phyloP scores from a whole-genome alignment of 2,329 filamentous ascomycete species.

The Tolypocladium cylindrosporum region DNA sequence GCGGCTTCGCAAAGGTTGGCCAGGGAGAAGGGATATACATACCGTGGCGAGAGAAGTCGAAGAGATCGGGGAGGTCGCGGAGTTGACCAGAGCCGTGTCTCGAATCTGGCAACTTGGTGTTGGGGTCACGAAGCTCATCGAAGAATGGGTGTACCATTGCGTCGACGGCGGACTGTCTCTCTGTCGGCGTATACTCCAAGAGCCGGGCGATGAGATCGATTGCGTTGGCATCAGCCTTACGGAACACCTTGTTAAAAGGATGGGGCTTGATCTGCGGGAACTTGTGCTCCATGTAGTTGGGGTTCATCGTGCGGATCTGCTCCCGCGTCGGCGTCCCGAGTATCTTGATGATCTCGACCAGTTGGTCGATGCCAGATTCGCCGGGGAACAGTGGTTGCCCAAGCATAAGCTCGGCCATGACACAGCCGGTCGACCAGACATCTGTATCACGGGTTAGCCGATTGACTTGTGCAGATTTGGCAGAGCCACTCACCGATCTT shows the following conservation, averaged over 20 bases:
- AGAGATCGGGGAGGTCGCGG: slow-evolving; percentile 77
- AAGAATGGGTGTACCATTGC: slow-evolving; percentile 99
- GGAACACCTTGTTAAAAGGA: slow-evolving; percentile 98
- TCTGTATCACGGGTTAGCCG: slow-evolving; percentile 47
- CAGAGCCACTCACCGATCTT: slow-evolving; percentile 80
- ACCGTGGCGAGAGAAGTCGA: slow-evolving; percentile 94
- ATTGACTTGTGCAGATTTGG: not conserved
- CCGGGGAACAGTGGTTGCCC: slow-evolving; percentile 96
- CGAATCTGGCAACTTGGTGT: slow-evolving; percentile 84
- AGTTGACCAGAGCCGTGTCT: slow-evolving; percentile 73
- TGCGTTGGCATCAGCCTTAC: slow-evolving; percentile 85
- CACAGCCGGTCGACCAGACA: slow-evolving; percentile 98
- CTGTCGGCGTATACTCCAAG: slow-evolving; percentile 93
- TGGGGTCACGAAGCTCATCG: slow-evolving; percentile 88
- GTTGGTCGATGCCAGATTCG: slow-evolving; percentile 95
- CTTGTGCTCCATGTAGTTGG: slow-evolving; percentile 99
- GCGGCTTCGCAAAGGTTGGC: not conserved
- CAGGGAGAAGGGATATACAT: slow-evolving; percentile 24
- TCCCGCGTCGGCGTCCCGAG: slow-evolving; percentile 92
- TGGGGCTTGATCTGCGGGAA: slow-evolving; percentile 99
- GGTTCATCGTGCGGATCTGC: slow-evolving; percentile 99
- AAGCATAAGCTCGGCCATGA: slow-evolving; percentile 99
- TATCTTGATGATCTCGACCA: slow-evolving; percentile 99
- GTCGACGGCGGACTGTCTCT: slow-evolving; percentile 85
- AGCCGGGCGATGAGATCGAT: slow-evolving; percentile 91